Percentiles rank a stretch among this genome's conserved stretches.
phyloP scores from a whole-genome alignment of 2,329 filamentous ascomycete species.

The Aspergillus sp. region DNA sequence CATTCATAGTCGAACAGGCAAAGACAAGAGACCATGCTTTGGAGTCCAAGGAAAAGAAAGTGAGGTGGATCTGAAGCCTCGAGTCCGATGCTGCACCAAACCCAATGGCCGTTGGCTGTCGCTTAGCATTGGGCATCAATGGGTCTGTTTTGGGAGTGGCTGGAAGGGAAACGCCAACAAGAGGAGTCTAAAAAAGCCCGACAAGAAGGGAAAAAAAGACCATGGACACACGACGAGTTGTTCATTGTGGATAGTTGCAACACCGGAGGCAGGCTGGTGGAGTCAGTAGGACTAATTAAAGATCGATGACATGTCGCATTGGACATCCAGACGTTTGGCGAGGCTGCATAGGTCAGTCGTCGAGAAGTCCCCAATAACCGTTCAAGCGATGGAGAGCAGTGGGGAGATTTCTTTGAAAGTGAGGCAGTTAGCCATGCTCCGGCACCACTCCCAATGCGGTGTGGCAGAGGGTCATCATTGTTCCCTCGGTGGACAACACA shows the following conservation, averaged over 20 bases:
- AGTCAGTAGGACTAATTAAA: conserved; percentile 18
- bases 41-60: conserved; percentile 11
- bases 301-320: conserved; percentile 25
- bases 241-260: conserved; percentile 2
- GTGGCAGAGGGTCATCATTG: conserved; percentile 13
- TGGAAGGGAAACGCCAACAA: conserved; percentile 8
- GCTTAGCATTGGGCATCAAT: conserved; percentile 26
- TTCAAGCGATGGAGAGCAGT: conserved; percentile 14
- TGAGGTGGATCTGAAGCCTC: conserved; percentile 10
- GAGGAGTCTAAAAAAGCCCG: conserved; percentile 4
- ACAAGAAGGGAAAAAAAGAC: conserved; percentile 12
- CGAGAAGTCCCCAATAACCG: conserved; percentile 18
- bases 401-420: conserved; percentile 19
- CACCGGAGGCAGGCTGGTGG: conserved; percentile 16
- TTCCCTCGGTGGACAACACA: conserved; percentile 16
- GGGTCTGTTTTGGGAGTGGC: conserved; percentile 15
- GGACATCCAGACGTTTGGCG: conserved; percentile 19
- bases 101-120: conserved; percentile 11
- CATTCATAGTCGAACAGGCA: conserved; percentile 15
- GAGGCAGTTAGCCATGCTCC: conserved; percentile 23
- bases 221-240: conserved; percentile 9
- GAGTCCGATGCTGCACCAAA: conserved; percentile 6
- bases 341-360: conserved; percentile 17
- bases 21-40: conserved; percentile 12
- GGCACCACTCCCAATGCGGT: conserved; percentile 19